Base-by-base conservation (phyloP, 2,329 filamentous ascomycete species). In the Penicillium hesseltinei region DNA sequence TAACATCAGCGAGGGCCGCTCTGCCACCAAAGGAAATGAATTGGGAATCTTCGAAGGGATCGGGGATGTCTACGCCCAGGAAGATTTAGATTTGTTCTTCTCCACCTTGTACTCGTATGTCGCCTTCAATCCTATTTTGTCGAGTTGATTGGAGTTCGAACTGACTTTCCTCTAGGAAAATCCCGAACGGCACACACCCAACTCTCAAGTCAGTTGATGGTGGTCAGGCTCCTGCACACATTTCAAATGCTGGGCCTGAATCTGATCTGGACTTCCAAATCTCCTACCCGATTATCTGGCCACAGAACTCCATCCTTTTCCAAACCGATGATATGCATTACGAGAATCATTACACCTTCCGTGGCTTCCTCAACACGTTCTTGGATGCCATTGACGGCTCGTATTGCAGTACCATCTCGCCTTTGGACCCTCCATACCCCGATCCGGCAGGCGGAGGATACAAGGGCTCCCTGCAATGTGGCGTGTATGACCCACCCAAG, bases 361-460 rank as follows among this genome's bases (percentile, higher is more conserved):
- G 59, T 45, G 75, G 75, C 0, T 75, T 80, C 58, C 62, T 80
- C 35, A 78, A 78, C 69, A 81, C 75, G 51, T 80, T 81, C 66
- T 68, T 80, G 25, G 77, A 80, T 60, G 77, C 78, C 7, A 73
- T 80, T 39, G 79, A 81, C 59, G 78, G 77, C 6, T 79, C 76
- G 13, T 81, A 81, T 66, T 81, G 80, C 68, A 73, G 69, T n/a
- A 71, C 73, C n/a, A 71, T 76, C 54, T 69, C 72, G 1, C 60
- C 64, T 19, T 61, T 77, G n/a, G 78, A 80, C 49, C 78, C 77
- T 5, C 54, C 66, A 0, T 80, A 80, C 61, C 78, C 77, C 0
- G 67, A 80, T 56, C 69, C 72, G 1, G 61, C 66, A 17, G 33
- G 67, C 0, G 72, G 69, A 11, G 77, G 76, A 17, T 80, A 78